phyloP scores from a whole-genome alignment of 495 filamentous ascomycete species.

The Hyphodiscus hymeniophilus region DNA sequence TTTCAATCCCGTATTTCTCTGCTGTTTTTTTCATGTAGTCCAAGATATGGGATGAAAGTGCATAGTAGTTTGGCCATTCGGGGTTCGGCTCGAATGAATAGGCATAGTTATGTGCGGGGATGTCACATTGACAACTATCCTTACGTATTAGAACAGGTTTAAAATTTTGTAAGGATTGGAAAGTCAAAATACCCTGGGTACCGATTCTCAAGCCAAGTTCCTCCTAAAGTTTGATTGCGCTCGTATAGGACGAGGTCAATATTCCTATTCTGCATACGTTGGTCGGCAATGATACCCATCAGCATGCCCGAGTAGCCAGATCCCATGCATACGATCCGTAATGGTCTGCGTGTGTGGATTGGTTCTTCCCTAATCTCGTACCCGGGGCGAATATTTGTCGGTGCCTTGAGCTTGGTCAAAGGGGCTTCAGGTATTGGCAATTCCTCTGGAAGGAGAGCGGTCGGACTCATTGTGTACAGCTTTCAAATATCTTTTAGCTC shows the following conservation, averaged over 20 bases:
- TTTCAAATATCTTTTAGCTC: too few species aligned
- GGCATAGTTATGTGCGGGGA: conserved; percentile 38
- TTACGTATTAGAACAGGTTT: background rate
- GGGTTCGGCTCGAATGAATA: conserved; percentile 44
- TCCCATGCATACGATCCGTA: too few species aligned
- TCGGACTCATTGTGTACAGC: too few species aligned
- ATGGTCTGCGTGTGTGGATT: too few species aligned
- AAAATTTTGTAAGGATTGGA: background rate
- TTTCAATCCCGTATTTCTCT: conserved; percentile 40
- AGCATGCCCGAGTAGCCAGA: too few species aligned
- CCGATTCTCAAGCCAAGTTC: conserved; percentile 52
- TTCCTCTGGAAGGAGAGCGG: too few species aligned
- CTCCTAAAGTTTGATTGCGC: conserved; percentile 61
- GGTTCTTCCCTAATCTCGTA: too few species aligned
- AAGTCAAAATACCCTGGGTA: conserved; percentile 37
- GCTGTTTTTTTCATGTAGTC: conserved; percentile 46
- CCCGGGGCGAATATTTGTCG: too few species aligned
- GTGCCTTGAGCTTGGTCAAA: too few species aligned
- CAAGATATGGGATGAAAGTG: conserved; percentile 43
- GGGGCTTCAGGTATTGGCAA: too few species aligned
- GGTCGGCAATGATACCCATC: too few species aligned
- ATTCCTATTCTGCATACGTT: too few species aligned
- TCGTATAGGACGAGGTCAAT: conserved; percentile 42
- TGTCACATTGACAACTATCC: background rate
- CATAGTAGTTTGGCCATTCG: conserved; percentile 47